Conservation (phyloP, 768 basidiomycete genomes). For the Tylopilus rubrobrunneus region DNA sequence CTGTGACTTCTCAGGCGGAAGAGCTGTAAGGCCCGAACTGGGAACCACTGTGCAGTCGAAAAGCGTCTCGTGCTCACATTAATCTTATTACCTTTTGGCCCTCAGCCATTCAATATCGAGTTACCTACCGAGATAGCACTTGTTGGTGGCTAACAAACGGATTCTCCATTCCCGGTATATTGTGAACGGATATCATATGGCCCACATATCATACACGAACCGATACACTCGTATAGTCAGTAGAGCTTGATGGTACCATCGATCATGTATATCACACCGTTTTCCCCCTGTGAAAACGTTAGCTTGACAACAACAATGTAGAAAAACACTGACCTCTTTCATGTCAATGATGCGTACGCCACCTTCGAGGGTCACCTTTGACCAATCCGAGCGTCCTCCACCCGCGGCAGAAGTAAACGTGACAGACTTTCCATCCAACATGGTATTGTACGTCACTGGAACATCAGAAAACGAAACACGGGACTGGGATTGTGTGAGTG, state of each 20-base stretch:
- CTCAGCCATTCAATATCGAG: too few species aligned
- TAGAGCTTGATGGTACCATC: slow-evolving; percentile 34
- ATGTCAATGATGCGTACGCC: slow-evolving; percentile 51
- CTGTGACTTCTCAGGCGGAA: too few species aligned
- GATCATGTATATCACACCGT: slow-evolving; percentile 42
- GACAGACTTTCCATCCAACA: slow-evolving; percentile 56
- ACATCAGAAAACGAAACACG: slow-evolving; percentile 41
- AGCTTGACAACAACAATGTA: background rate
- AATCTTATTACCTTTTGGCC: too few species aligned
- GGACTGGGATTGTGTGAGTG: slow-evolving; percentile 25
- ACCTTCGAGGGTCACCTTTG: slow-evolving; percentile 51
- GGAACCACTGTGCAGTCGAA: too few species aligned
- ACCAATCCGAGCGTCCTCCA: slow-evolving; percentile 48
- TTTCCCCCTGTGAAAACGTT: slow-evolving; percentile 32
- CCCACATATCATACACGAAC: background rate
- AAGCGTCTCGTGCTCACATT: too few species aligned
- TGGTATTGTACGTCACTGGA: slow-evolving; percentile 48
- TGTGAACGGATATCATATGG: background rate
- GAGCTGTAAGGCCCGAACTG: too few species aligned
- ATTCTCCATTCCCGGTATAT: background rate
- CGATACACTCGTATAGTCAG: slow-evolving; percentile 2
- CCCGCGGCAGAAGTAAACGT: slow-evolving; percentile 41
- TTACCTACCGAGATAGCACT: background rate
- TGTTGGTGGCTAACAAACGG: background rate
- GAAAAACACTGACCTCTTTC: slow-evolving; percentile 50